Evolutionary conservation across 176 grass and related monocot species (phyloP), one percentile per base, ranked within the genome.

Genomic region (Ensete glaucum): DNA sequence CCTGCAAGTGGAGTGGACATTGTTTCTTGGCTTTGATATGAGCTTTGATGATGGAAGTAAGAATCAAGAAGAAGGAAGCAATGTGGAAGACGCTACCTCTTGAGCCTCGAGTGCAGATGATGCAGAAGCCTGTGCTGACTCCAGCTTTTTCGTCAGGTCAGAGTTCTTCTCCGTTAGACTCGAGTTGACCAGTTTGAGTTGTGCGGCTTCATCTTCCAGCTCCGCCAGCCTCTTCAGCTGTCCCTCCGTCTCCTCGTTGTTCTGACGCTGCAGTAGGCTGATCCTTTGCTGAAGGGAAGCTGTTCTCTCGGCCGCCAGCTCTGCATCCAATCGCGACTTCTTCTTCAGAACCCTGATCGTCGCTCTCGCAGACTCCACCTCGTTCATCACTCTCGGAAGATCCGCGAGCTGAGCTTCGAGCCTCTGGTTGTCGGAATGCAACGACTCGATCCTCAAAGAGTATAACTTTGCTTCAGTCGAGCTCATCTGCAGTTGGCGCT

Each of bases 401-500:
- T 91, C 88, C 1, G 81, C 75, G 53, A 94, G n/a, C 76, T 88
- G 84, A 52, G 78, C 67, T 63, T 78, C 72, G 62, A 99, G 80
- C 49, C 54, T 91, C 79, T 81, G 76, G 73, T 94, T 99, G 74
- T 99, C 95, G 67, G 91, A 72, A 65, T 89, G 77, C 81, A 99
- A 84, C 50, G 95, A 88, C 54, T 85, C 84, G 3, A 99, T 86
- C 81, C 86, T 94, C 73, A 99, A 43, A 25, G 52, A 67, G 77
- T 89, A 89, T 12, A 94, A 62, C 83, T 94, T 89, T 15, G 86
- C 83, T 77, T 99, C 90, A 2, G n/a, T 8, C 8, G 67, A 70
- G 48, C 79, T 91, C 75, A 99, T 85, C 84, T 89, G 89, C 20
- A 91, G 56, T 62, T 91, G 91, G 80, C 84, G 91, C 86, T 94